Base-by-base conservation (phyloP, 805 yeast species). In the Citeromyces matritensis region DNA sequence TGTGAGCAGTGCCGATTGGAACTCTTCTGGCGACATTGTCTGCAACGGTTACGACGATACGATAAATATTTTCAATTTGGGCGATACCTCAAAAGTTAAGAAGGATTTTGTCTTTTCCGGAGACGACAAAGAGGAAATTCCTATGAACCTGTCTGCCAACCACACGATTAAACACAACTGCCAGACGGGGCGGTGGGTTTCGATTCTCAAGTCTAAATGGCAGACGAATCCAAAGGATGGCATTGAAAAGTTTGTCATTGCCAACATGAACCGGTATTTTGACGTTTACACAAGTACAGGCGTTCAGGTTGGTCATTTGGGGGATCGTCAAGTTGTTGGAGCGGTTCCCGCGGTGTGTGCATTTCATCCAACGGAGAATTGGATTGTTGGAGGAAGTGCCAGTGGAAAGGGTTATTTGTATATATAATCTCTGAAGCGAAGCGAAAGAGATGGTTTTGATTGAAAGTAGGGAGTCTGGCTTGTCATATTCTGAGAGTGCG, bases 101-200 rank as follows among this genome's bases (percentile, higher is more conserved):
- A 21, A 32, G 8, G 36, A 39, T 15, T 46, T 34, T 33, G 45
- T 38, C 36, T 27, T 27, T 39, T 40, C 27, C 36, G 4, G 33
- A 33, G 38, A 23, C 27, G n/a, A 24, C 15, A 32, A 33, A 19
- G 27, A 21, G 28, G 33, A 40, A 10, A 40, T 51, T 4, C 57
- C 64, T 1, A 46, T 44, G 6, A 66, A 64, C 32, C 42, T 84
- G 23, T 48, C 44, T n/a, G 94, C 95, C 0, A 46, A 63, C 19
- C 63, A 69, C 17, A 69, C 71, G 7, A 60, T 88, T 31, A 69
- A 69, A 34, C 98, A 91, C 48, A 91, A 91, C 45, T 91, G 98
- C 55, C 95, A 88, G 51, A 80, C 95, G 0, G 98, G 98, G 0
- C 63, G 95, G 40, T 88, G 98, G 98, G 95, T 91, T 0, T 76